These are phyloP conservation scores for Kodamaea suecica DNA, from an alignment of 1,139 yeast genomes.

Conservation along the genomic window DNA sequence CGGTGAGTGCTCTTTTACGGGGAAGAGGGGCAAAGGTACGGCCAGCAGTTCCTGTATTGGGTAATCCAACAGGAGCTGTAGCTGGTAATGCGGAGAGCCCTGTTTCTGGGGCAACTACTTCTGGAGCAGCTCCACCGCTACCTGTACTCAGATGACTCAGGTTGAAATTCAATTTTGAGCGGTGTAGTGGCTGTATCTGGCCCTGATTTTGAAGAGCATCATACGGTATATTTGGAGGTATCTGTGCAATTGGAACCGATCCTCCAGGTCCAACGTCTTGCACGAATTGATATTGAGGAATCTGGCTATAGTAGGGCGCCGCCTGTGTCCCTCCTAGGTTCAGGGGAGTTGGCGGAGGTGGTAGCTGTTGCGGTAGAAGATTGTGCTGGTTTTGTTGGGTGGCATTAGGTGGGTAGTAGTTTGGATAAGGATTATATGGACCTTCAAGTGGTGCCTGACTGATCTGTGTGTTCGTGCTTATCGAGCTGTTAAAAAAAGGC, in stretches of 20 bases:
- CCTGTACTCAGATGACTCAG: neutral
- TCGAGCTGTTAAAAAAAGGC: too few relatives aligned
- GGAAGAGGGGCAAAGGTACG: constrained; percentile 9
- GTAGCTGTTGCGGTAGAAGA: too few relatives aligned
- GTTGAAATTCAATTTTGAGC: neutral
- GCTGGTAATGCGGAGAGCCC: too few relatives aligned
- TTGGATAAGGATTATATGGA: too few relatives aligned
- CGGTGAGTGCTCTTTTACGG: constrained; percentile 42
- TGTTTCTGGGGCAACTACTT: neutral
- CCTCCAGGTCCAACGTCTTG: neutral
- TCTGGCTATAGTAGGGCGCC: neutral
- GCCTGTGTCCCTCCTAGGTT: too few relatives aligned
- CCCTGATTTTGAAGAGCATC: neutral
- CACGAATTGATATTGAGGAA: neutral
- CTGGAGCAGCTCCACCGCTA: neutral
- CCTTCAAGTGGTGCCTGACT: too few relatives aligned
- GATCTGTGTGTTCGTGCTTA: too few relatives aligned
- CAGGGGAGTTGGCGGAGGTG: too few relatives aligned
- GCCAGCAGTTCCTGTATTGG: too few relatives aligned
- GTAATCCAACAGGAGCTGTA: too few relatives aligned
- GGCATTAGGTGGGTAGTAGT: too few relatives aligned
- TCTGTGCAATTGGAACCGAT: neutral
- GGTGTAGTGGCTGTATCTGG: neutral
- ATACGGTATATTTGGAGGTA: neutral
- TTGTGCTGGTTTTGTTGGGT: too few relatives aligned